A percentile compares a stretch with the other conserved stretches of the same genome.
These are phyloP conservation scores for Aspergillus baeticus DNA, from an alignment of 495 filamentous ascomycete species.

Conservation along the genomic window DNA sequence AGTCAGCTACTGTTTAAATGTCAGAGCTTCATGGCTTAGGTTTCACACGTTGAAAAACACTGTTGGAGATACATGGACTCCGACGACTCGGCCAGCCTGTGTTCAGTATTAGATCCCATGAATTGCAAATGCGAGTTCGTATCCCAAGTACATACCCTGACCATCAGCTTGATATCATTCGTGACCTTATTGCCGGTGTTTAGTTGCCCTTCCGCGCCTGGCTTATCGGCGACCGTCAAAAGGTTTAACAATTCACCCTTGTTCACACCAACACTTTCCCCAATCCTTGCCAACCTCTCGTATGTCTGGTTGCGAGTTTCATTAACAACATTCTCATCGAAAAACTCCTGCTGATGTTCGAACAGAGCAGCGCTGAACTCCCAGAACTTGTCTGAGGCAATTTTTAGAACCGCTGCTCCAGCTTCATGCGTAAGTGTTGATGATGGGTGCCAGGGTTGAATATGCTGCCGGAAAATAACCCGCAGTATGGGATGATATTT, in stretches of 20 bases:
- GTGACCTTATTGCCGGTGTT: slow-evolving; percentile 78
- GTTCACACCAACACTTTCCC: slow-evolving; percentile 62
- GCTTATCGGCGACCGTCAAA: slow-evolving; percentile 62
- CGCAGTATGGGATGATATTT: slow-evolving; percentile 61
- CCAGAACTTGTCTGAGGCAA: slow-evolving; percentile 72
- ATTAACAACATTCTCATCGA: slow-evolving; percentile 77
- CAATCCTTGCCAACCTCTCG: slow-evolving; percentile 68
- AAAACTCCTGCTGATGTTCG: slow-evolving; percentile 66
- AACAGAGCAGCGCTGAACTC: slow-evolving; percentile 73
- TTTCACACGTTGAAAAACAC: slow-evolving; percentile 71
- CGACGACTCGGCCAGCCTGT: slow-evolving; percentile 63
- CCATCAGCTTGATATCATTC: slow-evolving; percentile 77
- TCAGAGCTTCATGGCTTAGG: slow-evolving; percentile 3
- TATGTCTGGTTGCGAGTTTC: slow-evolving; percentile 88
- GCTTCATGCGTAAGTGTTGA: slow-evolving; percentile 88
- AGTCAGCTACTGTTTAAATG: slow-evolving; percentile 22
- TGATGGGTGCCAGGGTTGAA: slow-evolving; percentile 95
- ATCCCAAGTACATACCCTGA: slow-evolving; percentile 56
- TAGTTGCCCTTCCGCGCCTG: slow-evolving; percentile 57
- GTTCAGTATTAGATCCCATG: slow-evolving; percentile 18
- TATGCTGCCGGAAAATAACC: slow-evolving; percentile 83
- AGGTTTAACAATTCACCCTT: slow-evolving; percentile 62
- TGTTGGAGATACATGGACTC: slow-evolving; percentile 87
- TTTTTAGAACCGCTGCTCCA: slow-evolving; percentile 67
- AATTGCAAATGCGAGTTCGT: slow-evolving; percentile 1